Evolutionary conservation across 1,284 basidiomycete genomes (phyloP).

Genomic region (Abortiporus biennis): DNA sequence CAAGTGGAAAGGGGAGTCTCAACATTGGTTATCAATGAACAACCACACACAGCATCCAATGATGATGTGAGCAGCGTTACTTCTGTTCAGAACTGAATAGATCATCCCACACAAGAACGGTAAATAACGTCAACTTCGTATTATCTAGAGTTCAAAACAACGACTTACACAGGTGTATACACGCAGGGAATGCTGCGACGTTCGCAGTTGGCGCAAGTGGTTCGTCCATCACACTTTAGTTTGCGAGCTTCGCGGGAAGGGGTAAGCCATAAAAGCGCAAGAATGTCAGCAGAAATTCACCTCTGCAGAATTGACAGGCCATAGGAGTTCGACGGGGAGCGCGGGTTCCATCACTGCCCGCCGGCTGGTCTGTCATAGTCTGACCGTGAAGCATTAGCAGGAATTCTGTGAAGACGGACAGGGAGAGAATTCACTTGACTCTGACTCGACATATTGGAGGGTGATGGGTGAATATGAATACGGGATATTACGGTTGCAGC

Average conservation of each 20-base stretch:
- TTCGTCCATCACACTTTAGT: slow-evolving; percentile 27
- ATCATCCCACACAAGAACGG: too few relatives aligned
- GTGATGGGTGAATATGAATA: not conserved
- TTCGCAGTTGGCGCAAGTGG: slow-evolving; percentile 25
- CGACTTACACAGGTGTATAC: slow-evolving; percentile 25
- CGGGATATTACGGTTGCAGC: not conserved
- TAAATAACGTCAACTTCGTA: too few relatives aligned
- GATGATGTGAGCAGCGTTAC: too few relatives aligned
- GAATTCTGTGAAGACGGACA: not conserved
- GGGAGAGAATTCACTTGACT: not conserved
- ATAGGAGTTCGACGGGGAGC: slow-evolving; percentile 20
- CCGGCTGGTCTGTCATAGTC: not conserved
- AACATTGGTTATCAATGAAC: too few relatives aligned
- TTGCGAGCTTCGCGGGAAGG: slow-evolving; percentile 19
- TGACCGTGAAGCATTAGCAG: not conserved
- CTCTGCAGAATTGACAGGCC: slow-evolving; percentile 25
- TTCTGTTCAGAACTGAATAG: slow-evolving; percentile 16
- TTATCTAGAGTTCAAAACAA: too few relatives aligned
- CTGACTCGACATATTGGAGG: not conserved
- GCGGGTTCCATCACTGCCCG: slow-evolving; percentile 3
- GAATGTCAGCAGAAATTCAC: slow-evolving; percentile 7
- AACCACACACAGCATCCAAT: too few relatives aligned
- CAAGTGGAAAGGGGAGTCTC: too few relatives aligned
- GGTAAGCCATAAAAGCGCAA: not conserved
- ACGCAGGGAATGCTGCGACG: slow-evolving; percentile 23